Evolutionary conservation across 768 basidiomycete genomes (phyloP), one percentile per base, ranked within the genome.

Genomic region (Mycena vitilis): DNA sequence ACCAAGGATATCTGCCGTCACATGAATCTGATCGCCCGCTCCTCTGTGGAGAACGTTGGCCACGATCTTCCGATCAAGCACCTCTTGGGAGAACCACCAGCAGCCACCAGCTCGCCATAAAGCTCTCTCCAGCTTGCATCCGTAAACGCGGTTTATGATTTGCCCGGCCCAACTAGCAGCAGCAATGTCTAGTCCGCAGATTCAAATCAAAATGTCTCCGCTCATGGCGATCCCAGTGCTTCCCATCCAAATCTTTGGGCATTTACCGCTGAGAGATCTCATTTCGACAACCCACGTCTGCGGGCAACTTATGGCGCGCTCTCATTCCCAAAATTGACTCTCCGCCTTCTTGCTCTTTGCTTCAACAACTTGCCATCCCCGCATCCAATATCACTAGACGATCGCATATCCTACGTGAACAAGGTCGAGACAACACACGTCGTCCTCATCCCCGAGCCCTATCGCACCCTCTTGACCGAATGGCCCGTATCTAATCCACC

Each of bases 381-480:
- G 0, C 25, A 62, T 36, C 56, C 67, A 4, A 59, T 68, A 3
- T 18, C 60, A 8, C 16, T 58, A 5, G 22, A 15, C 11, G 42
- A 34, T 7, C 67, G 67, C 42, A 51, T 25, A 36, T 56, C 47
- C 5, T 68, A 68, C 34, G 67, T 68, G 37, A 15, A 59, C 2
- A 68, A 59, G 7, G 42, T 68, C 15, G 67, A 68, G 56, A 44
- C 49, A 15, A 59, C 2, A n/a, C 18, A 60, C 52, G 16, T 3
- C 5, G 51, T 64, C 2, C 16, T 60, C 40, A 69, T 69, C 18
- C 68, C 63, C 5, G 62, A 69, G 5, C 68, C 68, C 23, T 69
- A 69, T 34, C 68, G 68, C 36, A 69, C 68, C 18, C 37, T 69
- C n/a, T 54, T 69, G 36, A 63, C 53, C 34, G 68, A 69, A 60